These are phyloP conservation scores for Talaromyces liani DNA, from an alignment of 495 filamentous ascomycete species.

Conservation along the genomic window DNA sequence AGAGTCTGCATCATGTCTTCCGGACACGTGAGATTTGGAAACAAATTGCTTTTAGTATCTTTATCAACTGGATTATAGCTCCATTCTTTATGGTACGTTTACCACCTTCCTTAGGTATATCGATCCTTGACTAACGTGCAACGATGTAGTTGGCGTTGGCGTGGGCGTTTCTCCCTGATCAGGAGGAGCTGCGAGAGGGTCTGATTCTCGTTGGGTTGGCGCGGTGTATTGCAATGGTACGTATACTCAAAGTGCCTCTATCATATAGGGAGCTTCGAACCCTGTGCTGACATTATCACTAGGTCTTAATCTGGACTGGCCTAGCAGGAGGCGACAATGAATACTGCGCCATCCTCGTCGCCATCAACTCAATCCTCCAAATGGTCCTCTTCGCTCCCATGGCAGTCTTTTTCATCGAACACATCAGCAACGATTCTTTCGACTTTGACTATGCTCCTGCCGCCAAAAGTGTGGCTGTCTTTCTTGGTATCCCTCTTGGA, in stretches of 20 bases:
- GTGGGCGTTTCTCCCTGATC: constrained; percentile 78
- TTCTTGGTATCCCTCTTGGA: constrained; percentile 77
- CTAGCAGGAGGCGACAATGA: constrained; percentile 72
- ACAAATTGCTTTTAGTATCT: constrained; percentile 69
- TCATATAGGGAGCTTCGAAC: not conserved
- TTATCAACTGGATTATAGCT: constrained; percentile 86
- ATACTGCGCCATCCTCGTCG: constrained; percentile 88
- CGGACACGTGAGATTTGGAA: constrained; percentile 58
- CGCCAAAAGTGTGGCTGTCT: constrained; percentile 73
- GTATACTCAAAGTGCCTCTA: constrained; percentile 9
- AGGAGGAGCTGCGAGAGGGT: constrained; percentile 57
- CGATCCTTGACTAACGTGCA: not conserved
- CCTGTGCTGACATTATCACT: not conserved
- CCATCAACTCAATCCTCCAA: constrained; percentile 79
- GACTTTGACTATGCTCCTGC: constrained; percentile 62
- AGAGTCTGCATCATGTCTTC: constrained; percentile 66
- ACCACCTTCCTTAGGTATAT: not conserved
- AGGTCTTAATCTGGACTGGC: constrained; percentile 73
- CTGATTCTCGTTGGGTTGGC: constrained; percentile 73
- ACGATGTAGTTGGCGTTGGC: constrained; percentile 50
- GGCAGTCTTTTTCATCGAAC: constrained; percentile 66
- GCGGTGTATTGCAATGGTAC: constrained; percentile 78
- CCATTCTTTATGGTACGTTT: constrained; percentile 75
- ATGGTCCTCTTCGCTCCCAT: constrained; percentile 82
- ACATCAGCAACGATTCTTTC: constrained; percentile 48